Evolutionary conservation across 495 filamentous ascomycete genomes (phyloP), one percentile per base, ranked within the genome.

Genomic region (Cairneyella variabilis): DNA sequence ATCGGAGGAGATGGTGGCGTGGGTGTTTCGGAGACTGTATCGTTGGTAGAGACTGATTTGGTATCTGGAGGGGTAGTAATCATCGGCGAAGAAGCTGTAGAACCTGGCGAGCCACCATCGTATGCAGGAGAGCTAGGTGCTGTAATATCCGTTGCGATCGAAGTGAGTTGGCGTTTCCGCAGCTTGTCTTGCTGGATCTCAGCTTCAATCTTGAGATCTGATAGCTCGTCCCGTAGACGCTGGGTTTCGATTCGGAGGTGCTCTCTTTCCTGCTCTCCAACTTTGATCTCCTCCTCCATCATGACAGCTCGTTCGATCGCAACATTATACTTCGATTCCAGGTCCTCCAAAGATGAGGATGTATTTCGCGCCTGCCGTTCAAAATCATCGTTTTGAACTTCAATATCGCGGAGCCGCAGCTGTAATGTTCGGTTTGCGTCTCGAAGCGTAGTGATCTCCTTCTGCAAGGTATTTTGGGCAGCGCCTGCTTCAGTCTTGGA

Each of bases 301-400:
- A 98, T 83, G 27, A 98, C 93, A 14, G 76, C 81, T 49, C 93
- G 76, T 70, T 98, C 93, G 57, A 97, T 95, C 3, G 91, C 83
- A 16, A 92, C 78, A 66, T 96, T 97, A 69, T 91, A 96, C 66
- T 97, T 98, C 48, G 88, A 92, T 69, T 97, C 93, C 66, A 98
- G 71, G 65, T 97, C 93, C 73, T 98, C 95, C 58, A 97, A 79
- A 51, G 92, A 97, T 39, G 92, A 96, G 16, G 86, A 88, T 16
- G 90, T 96, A 62, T 96, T 90, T 53, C 93, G 83, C 53, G 92
- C 91, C 70, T 97, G 91, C 52, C 91, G 84, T 70, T 98, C 93
- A 65, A 90, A 96, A 66, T 98, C 93, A 77, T 98, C 93, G 69
- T 98, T 98, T 57, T 88, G 87, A 28, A 98, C 95, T 68, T 98